Conservation (phyloP, 108 stramenopile genomes). For the Fistulifera pelliculosa region DNA sequence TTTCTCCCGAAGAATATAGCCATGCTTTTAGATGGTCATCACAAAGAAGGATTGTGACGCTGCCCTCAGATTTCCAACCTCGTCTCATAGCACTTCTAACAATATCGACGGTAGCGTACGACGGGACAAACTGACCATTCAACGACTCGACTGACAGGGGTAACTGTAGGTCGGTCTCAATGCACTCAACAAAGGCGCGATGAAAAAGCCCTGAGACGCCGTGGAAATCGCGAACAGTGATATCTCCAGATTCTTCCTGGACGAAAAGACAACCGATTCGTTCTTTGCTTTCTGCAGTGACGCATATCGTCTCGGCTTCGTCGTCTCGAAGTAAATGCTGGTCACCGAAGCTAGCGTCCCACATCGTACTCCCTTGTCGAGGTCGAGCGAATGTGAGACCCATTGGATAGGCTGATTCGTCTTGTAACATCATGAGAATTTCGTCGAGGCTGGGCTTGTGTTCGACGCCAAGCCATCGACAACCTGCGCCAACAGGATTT, state of each 20-base stretch:
- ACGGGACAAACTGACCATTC: constrained; percentile 72
- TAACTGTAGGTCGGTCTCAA: constrained; percentile 17
- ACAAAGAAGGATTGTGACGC: constrained; percentile 59
- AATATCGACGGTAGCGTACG: constrained; percentile 60
- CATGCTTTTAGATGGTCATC: constrained; percentile 44
- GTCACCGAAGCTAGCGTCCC: constrained; percentile 9
- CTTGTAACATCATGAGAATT: constrained; percentile 45
- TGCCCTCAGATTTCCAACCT: constrained; percentile 56
- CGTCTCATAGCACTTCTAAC: constrained; percentile 62
- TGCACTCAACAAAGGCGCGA: constrained; percentile 9
- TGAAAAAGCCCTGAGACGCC: constrained; percentile 66
- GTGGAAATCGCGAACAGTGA: constrained; percentile 55
- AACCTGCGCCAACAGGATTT: constrained; percentile 75
- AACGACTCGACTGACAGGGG: constrained; percentile 58
- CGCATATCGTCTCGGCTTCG: constrained; percentile 52
- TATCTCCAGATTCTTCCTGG: constrained; percentile 19
- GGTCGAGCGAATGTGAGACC: constrained; percentile 81
- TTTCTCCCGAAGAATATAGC: constrained; percentile 13
- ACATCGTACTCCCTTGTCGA: constrained; percentile 6
- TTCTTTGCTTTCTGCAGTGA: constrained; percentile 36
- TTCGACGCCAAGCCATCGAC: constrained; percentile 41
- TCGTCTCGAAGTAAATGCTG: constrained; percentile 31
- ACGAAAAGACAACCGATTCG: constrained; percentile 63
- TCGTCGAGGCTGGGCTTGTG: constrained; percentile 30
- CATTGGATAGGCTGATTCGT: constrained; percentile 49